These are phyloP conservation scores for Podospora didyma DNA, from an alignment of 495 filamentous ascomycete genomes.

Conservation along the genomic window DNA sequence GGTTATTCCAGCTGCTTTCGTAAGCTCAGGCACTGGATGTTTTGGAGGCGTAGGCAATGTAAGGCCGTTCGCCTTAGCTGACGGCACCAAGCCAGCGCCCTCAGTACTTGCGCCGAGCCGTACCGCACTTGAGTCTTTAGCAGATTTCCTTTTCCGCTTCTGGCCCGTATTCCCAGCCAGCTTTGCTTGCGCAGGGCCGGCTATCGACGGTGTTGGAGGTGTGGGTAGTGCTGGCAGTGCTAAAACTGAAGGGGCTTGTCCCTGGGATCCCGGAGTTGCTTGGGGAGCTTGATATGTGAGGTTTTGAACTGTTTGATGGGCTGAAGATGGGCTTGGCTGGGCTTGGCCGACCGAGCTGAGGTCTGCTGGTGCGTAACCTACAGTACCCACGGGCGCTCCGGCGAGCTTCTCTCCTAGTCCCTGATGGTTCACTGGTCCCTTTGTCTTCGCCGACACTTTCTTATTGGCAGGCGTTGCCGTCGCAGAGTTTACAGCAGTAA, in stretches of 20 bases:
- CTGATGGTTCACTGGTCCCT: slow-evolving; percentile 3
- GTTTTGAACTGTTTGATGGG: not conserved
- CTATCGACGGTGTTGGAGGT: slow-evolving; percentile 5
- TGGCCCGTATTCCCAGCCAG: slow-evolving; percentile 7
- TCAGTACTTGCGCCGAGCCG: not conserved
- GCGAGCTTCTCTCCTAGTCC: not conserved
- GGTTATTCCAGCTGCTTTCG: not conserved
- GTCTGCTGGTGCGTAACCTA: not conserved
- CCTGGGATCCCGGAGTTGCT: not conserved
- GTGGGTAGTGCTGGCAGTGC: not conserved
- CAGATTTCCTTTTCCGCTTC: slow-evolving; percentile 26
- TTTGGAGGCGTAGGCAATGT: slow-evolving; percentile 4
- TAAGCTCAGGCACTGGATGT: not conserved
- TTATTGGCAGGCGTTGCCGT: slow-evolving; percentile 9
- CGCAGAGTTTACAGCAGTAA: slow-evolving; percentile 23
- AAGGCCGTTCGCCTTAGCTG: slow-evolving; percentile 7
- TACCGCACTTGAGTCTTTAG: slow-evolving; percentile 1
- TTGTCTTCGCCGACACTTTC: slow-evolving; percentile 9
- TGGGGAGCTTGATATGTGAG: slow-evolving; percentile 2
- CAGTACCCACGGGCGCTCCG: not conserved
- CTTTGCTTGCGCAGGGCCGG: slow-evolving; percentile 5
- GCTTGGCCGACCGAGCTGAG: not conserved
- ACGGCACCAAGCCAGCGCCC: not conserved
- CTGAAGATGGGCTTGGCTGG: not conserved
- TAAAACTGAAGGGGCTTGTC: slow-evolving; percentile 6